phyloP scores from a whole-genome alignment of 371 early-diverging fungal species.

The Circinella minor region DNA sequence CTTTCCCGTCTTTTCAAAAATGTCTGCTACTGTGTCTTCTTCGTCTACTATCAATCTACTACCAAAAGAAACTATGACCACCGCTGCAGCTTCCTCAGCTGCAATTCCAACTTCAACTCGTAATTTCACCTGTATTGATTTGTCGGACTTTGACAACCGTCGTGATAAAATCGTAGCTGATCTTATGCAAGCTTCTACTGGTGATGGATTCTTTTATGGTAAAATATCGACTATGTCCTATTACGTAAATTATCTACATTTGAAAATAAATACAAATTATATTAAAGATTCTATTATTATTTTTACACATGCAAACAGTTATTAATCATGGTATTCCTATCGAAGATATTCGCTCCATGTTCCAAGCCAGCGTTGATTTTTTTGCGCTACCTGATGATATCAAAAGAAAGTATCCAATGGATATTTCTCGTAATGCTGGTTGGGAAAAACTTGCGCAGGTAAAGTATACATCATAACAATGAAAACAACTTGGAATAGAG shows the following conservation, averaged over 20 bases:
- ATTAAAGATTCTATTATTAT: too few species aligned
- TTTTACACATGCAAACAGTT: slow-evolving; percentile 12
- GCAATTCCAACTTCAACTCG: slow-evolving; percentile 20
- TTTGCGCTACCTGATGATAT: slow-evolving; percentile 34
- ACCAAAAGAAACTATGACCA: background rate
- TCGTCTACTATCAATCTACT: background rate
- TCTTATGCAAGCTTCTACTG: slow-evolving; percentile 21
- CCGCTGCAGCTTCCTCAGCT: slow-evolving; percentile 27
- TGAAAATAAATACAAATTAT: too few species aligned
- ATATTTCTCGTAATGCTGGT: slow-evolving; percentile 39
- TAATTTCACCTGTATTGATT: slow-evolving; percentile 21
- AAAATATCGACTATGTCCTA: background rate
- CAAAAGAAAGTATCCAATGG: slow-evolving; percentile 33
- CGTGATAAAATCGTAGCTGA: slow-evolving; percentile 19
- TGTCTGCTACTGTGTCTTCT: slow-evolving; percentile 3
- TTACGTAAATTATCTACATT: background rate
- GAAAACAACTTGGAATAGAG: too few species aligned
- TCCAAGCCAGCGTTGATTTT: slow-evolving; percentile 32
- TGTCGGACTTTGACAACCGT: slow-evolving; percentile 26
- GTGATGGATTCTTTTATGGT: slow-evolving; percentile 31
- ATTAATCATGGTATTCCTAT: slow-evolving; percentile 37
- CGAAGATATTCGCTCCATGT: slow-evolving; percentile 35
- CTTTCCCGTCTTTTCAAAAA: background rate
- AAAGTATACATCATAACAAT: background rate
- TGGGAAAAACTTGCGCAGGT: slow-evolving; percentile 41